Evolutionary conservation across 1,139 yeast genomes (phyloP).

Genomic region (Torulaspora globosa): DNA sequence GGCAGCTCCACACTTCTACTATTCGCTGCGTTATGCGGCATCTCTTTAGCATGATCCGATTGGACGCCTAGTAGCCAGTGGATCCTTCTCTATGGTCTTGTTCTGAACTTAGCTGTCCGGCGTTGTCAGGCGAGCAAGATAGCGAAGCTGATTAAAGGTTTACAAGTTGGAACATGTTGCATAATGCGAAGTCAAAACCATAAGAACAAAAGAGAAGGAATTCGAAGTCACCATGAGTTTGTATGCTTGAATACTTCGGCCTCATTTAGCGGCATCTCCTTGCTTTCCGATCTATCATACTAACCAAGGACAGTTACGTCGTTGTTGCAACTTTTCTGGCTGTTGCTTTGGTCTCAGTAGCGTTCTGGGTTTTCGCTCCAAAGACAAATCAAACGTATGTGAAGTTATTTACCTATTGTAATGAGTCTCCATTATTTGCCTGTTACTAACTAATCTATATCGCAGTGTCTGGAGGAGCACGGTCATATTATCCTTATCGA

Average conservation of each 20-base stretch:
- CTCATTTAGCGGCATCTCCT: neutral
- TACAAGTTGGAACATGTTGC: constrained; percentile 10
- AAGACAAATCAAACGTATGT: constrained; percentile 49
- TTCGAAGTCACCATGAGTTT: constrained; percentile 22
- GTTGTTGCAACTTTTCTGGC: constrained; percentile 65
- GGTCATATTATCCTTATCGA: constrained; percentile 70
- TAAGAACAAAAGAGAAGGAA: neutral
- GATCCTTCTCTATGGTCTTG: neutral
- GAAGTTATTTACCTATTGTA: neutral
- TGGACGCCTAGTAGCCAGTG: neutral
- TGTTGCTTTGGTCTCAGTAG: constrained; percentile 51
- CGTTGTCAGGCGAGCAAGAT: neutral
- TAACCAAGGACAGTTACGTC: constrained; percentile 50
- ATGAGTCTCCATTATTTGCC: neutral
- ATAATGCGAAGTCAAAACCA: neutral
- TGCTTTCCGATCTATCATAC: neutral
- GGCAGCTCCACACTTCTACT: constrained; percentile 14
- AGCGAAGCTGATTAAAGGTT: constrained; percentile 7
- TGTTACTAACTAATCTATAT: constrained; percentile 1
- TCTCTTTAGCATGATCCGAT: neutral
- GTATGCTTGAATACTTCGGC: constrained; percentile 19
- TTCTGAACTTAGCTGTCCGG: neutral
- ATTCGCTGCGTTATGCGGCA: neutral
- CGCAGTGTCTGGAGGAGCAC: constrained; percentile 85
- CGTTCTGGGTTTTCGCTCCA: constrained; percentile 56